phyloP scores from a whole-genome alignment of 192 early-diverging fungal species.

The Backusella morwellensis region DNA sequence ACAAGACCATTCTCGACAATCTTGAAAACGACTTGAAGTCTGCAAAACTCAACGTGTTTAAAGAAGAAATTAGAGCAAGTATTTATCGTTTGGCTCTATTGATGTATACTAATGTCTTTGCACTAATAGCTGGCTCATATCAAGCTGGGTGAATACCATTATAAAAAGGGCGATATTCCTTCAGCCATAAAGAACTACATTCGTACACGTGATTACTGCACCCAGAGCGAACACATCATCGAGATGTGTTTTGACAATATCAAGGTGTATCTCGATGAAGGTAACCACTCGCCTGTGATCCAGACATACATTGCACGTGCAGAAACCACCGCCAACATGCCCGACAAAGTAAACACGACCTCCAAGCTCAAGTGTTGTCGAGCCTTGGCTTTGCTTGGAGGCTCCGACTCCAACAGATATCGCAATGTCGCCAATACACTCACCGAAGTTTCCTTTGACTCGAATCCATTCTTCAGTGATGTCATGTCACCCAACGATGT shows the following conservation, averaged over 20 bases:
- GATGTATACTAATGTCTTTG: neutral
- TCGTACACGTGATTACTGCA: conserved; percentile 75
- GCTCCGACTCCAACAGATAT: conserved; percentile 55
- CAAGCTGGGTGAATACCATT: conserved; percentile 80
- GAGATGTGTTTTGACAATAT: conserved; percentile 83
- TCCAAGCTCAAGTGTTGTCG: conserved; percentile 62
- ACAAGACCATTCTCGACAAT: conserved; percentile 51
- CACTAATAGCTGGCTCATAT: conserved; percentile 68
- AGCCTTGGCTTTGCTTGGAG: conserved; percentile 61
- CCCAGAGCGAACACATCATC: conserved; percentile 69
- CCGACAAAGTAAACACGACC: conserved; percentile 57
- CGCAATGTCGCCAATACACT: conserved; percentile 60
- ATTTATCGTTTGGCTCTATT: neutral
- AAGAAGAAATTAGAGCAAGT: conserved; percentile 81
- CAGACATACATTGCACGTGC: conserved; percentile 70
- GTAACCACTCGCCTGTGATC: conserved; percentile 65
- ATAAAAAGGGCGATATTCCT: conserved; percentile 63
- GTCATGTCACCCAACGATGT: conserved; percentile 72
- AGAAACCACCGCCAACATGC: conserved; percentile 58
- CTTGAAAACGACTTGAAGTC: conserved; percentile 77
- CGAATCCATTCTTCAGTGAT: conserved; percentile 43
- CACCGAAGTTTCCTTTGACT: conserved; percentile 57
- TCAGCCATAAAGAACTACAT: conserved; percentile 68
- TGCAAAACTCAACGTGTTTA: conserved; percentile 76
- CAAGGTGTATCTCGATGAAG: conserved; percentile 66